phyloP scores from a whole-genome alignment of 1,284 basidiomycete genomes.

The Heterobasidion occidentale region DNA sequence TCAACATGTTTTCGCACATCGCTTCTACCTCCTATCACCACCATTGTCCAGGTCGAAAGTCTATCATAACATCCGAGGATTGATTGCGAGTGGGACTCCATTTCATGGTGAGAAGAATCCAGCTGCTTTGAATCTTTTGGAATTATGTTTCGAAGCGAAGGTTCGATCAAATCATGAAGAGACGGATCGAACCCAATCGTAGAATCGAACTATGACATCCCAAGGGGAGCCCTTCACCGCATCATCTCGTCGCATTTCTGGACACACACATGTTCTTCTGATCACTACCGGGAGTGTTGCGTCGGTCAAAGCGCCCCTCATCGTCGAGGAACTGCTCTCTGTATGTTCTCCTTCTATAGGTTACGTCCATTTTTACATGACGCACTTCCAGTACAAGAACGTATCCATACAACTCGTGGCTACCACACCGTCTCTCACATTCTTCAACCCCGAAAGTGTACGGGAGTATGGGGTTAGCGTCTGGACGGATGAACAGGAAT shows the following conservation, averaged over 20 bases:
- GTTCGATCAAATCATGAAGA: too few relatives aligned
- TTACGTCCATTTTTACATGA: not conserved
- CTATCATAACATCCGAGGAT: too few relatives aligned
- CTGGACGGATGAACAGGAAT: slow-evolving; percentile 92
- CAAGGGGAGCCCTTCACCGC: not conserved
- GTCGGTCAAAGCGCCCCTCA: slow-evolving; percentile 87
- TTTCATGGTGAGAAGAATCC: too few relatives aligned
- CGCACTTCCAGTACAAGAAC: slow-evolving; percentile 45
- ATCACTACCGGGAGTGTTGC: slow-evolving; percentile 93
- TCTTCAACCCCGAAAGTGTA: slow-evolving; percentile 60
- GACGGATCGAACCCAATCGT: not conserved
- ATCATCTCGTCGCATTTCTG: slow-evolving; percentile 13
- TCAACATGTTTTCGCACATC: too few relatives aligned
- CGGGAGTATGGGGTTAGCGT: slow-evolving; percentile 52
- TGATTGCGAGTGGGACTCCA: too few relatives aligned
- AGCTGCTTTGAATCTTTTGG: too few relatives aligned
- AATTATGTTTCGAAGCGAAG: too few relatives aligned
- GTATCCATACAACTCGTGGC: slow-evolving; percentile 83
- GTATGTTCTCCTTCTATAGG: slow-evolving; percentile 30
- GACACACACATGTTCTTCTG: slow-evolving; percentile 67
- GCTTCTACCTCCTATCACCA: too few relatives aligned
- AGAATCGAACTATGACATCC: not conserved
- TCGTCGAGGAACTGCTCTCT: slow-evolving; percentile 67
- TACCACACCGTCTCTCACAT: slow-evolving; percentile 72
- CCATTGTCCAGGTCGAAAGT: too few relatives aligned